phyloP scores from a whole-genome alignment of 345 rosid species.

The Geranium brycei region DNA sequence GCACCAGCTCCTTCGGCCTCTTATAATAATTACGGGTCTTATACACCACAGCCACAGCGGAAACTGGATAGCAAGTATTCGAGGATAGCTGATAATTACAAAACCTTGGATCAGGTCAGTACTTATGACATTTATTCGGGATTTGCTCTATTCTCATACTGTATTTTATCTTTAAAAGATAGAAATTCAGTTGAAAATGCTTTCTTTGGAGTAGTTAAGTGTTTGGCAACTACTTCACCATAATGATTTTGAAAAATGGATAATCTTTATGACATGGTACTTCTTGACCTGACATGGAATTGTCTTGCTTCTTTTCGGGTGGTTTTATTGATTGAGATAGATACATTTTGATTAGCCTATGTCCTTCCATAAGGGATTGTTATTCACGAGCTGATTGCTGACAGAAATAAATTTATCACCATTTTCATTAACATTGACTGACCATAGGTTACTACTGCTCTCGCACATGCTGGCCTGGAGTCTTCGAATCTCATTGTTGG shows the following conservation, averaged over 20 bases:
- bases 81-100: constrained; percentile 59
- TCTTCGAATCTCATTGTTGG: constrained; percentile 90
- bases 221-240: too few species aligned
- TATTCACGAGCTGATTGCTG: too few species aligned
- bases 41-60: constrained; percentile 26
- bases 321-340: too few species aligned
- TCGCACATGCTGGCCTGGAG: constrained; percentile 69
- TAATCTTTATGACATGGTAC: too few species aligned
- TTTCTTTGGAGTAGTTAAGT: not conserved
- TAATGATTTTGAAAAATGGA: too few species aligned
- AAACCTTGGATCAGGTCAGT: constrained; percentile 60
- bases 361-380: too few species aligned
- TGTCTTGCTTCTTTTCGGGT: too few species aligned
- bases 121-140: not conserved
- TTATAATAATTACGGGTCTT: constrained; percentile 19
- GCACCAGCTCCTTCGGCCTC: constrained; percentile 14
- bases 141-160: not conserved
- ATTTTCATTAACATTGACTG: too few species aligned
- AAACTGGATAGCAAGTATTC: constrained; percentile 27
- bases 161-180: not conserved
- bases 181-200: not conserved
- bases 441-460: constrained; percentile 68
- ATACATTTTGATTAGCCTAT: too few species aligned
- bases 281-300: too few species aligned
- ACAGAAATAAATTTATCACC: too few species aligned